A percentile compares a stretch with the other conserved stretches of the same genome.
phyloP scores from a whole-genome alignment of 768 basidiomycete genomes.

The Suillus weaverae region DNA sequence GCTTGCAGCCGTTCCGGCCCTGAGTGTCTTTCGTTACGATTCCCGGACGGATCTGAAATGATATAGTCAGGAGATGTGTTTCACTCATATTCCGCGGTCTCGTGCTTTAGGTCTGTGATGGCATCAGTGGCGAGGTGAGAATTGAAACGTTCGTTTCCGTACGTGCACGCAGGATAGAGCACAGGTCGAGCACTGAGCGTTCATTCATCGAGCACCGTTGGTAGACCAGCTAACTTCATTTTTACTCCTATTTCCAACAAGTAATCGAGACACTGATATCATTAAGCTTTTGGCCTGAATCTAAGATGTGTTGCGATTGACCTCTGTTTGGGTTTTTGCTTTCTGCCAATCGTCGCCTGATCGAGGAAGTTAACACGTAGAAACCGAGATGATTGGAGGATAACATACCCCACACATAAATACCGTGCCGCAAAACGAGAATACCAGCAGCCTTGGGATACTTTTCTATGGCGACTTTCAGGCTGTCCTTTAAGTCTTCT shows the following conservation, averaged over 20 bases:
- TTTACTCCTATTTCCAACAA: slow-evolving; percentile 86
- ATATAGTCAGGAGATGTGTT: not conserved
- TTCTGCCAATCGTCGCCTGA: slow-evolving; percentile 75
- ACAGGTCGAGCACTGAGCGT: slow-evolving; percentile 6
- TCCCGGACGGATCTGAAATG: not conserved
- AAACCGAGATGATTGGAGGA: not conserved
- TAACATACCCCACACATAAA: slow-evolving; percentile 79
- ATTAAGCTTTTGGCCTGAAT: slow-evolving; percentile 13
- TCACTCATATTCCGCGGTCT: not conserved
- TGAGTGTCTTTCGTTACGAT: too few relatives aligned
- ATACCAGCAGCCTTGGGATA: slow-evolving; percentile 79
- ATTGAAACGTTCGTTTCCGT: not conserved
- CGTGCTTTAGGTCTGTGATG: not conserved
- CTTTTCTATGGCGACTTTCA: slow-evolving; percentile 80
- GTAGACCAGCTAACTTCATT: slow-evolving; percentile 66
- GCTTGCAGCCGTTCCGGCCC: too few relatives aligned
- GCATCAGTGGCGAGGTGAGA: not conserved
- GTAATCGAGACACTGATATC: slow-evolving; percentile 47
- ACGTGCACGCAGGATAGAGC: not conserved
- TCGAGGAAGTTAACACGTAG: slow-evolving; percentile 14
- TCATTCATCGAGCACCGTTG: slow-evolving; percentile 39
- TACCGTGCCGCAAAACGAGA: slow-evolving; percentile 75
- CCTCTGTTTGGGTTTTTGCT: slow-evolving; percentile 87
- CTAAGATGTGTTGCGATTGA: slow-evolving; percentile 20
- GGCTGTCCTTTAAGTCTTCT: slow-evolving; percentile 84